Conservation (phyloP, 1,139 yeast species). For the Debaryomyces fabryi region DNA sequence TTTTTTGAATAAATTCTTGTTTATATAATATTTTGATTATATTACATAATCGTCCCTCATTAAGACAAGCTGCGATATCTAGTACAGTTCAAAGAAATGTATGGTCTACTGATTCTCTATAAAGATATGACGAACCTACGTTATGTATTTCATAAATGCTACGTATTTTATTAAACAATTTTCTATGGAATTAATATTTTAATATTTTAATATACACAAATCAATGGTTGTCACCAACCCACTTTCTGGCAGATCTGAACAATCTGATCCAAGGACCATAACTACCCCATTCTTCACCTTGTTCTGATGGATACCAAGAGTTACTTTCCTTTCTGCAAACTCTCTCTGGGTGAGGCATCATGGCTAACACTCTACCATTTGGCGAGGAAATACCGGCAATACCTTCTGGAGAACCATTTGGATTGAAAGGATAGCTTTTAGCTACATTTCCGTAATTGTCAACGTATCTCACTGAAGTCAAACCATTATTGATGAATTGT, state of each 20-base stretch:
- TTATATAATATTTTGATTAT: constrained; percentile 5
- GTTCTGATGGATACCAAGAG: constrained; percentile 83
- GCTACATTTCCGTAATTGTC: constrained; percentile 90
- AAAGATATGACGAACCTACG: background rate
- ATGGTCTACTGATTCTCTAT: background rate
- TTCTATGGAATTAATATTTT: constrained; percentile 4
- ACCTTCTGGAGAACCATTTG: constrained; percentile 94
- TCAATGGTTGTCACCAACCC: constrained; percentile 65
- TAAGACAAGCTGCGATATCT: background rate
- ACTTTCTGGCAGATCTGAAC: constrained; percentile 89
- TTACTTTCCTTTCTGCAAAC: constrained; percentile 84
- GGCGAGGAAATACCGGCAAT: constrained; percentile 90
- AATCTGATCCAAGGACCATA: constrained; percentile 95
- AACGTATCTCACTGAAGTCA: constrained; percentile 73
- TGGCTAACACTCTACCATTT: constrained; percentile 92
- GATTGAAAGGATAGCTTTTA: constrained; percentile 86
- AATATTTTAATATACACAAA: constrained; percentile 3
- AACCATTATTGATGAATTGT: constrained; percentile 50
- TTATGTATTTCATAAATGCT: background rate
- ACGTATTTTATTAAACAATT: background rate
- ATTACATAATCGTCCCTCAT: background rate
- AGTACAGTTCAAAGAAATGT: background rate
- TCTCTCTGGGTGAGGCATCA: constrained; percentile 99
- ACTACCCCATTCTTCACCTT: constrained; percentile 64
- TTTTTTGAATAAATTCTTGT: constrained; percentile 4